Evolutionary conservation across 129 eudicot species (phyloP), one percentile per base, ranked within the genome.

Genomic region (Chrysanthemum makinoi): DNA sequence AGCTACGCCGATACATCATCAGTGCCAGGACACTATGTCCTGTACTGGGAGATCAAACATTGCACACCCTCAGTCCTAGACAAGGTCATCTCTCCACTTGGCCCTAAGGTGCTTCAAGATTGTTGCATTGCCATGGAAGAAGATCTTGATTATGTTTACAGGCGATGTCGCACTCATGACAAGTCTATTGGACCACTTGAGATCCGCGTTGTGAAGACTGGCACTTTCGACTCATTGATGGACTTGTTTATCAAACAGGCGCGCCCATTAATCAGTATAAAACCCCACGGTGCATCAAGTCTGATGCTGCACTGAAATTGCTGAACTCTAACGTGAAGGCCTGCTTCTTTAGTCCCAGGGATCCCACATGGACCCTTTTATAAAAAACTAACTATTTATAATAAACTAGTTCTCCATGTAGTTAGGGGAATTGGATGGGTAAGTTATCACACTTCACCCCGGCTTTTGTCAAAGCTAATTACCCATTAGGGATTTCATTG

Each of bases 221-320:
- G 96, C 46, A 91, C 96, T 6, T 91, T 91, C n/a, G 98, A 91
- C 18, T 69, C 70, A 6, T 62, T 91, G 80, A 91, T 91, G 98
- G 98, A 91, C 63, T 74, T 86, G 75, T 82, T 77, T 48, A 88
- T 91, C 48, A 78, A 76, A 50, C 90, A 86, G 51, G 97, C 17
- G 97, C 88, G 5, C 88, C 97, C 13, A 88, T 91, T 48, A 91
- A 91, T 75, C 97, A 91, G 85, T 91, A 91, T 63, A 91, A 91
- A 60, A 88, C 97, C 52, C 97, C 97, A 15, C 76, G 97, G 77
- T 91, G 97, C 67, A 87, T 91, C 2, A 88, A 86, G 70, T 91
- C 88, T 6, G 83, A 72, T 12, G 77, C 87, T 68, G 93, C 93
- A 10, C 57, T 88, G 55, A 84, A 91, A 80, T 73, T 91, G 80